These are phyloP conservation scores for Biscogniauxia mediterranea DNA, from an alignment of 2,329 filamentous ascomycete genomes.

Conservation along the genomic window DNA sequence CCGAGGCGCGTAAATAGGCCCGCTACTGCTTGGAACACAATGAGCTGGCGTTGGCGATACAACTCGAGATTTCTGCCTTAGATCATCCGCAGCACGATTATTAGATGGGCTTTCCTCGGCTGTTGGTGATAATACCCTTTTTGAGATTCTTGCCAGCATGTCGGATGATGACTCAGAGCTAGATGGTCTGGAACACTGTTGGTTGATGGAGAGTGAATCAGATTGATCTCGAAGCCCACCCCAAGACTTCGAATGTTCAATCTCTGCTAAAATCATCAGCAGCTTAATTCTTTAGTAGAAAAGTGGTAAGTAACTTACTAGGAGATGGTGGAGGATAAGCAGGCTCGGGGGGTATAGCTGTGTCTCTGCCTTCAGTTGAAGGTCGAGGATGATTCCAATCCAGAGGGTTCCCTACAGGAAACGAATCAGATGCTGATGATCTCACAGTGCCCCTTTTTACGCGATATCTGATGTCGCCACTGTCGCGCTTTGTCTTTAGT, in stretches of 20 bases:
- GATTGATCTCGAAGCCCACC: constrained; percentile 1
- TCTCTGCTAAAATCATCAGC: constrained; percentile 10
- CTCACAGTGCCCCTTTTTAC: constrained; percentile 26
- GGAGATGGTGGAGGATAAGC: constrained; percentile 33
- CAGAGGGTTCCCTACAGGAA: constrained; percentile 37
- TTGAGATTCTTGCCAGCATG: constrained; percentile 11
- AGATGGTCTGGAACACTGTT: constrained; percentile 15
- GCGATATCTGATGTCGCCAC: constrained; percentile 7
- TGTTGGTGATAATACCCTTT: constrained; percentile 29
- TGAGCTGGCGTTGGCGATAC: background rate
- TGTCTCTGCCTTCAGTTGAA: constrained; percentile 17
- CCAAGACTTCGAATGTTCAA: constrained; percentile 6
- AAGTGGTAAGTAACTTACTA: constrained; percentile 22
- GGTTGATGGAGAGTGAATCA: constrained; percentile 15
- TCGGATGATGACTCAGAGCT: constrained; percentile 16
- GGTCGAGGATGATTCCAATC: constrained; percentile 33
- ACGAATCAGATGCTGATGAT: constrained; percentile 43
- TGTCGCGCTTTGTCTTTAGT: constrained; percentile 24
- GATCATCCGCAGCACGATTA: background rate
- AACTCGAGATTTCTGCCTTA: background rate
- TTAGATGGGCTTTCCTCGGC: constrained; percentile 28
- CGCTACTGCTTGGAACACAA: background rate
- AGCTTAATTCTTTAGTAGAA: background rate
- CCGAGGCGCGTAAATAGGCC: background rate
- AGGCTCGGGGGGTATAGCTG: constrained; percentile 37